Evolutionary conservation across 169 alveolate species (phyloP), one percentile per base, ranked within the genome.

Genomic region (Perkinsus chesapeaki): DNA sequence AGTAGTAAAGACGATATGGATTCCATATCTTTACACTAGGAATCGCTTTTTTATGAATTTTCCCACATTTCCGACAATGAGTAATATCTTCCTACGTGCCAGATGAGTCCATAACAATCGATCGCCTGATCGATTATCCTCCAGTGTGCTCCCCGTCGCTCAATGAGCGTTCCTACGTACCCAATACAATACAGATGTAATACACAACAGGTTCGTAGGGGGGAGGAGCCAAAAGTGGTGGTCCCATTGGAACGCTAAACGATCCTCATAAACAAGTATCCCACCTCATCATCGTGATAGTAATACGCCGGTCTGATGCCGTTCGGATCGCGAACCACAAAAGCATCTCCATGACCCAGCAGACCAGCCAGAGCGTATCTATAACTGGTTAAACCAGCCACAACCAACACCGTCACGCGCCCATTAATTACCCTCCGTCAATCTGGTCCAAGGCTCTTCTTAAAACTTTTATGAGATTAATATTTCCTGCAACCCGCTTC

Each of bases 361-460:
- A 93, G 73, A 20, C 73, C n/a, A 3, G 94, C 93, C 39, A 92
- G 73, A 3, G 39, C 43, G 90, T 92, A 93, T 10, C 94, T 93
- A 38, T 92, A 93, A 34, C 93, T 93, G 27, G 60, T 91, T 27
- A 27, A 91, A 27, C 27, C 27, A 91, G 39, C 5, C 39, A 39
- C 16, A 39, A 9, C 27, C 31, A 27, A 16, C 39, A 91, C 73
- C 93, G 73, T 92, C 39, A 48, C 94, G 93, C 94, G 27, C 94
- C 93, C 37, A 94, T 93, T 91, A 92, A 91, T 39, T 94, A 94
- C 73, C 96, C 96, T 34, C 96, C 96, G 39, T 94, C 96, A 94
- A 94, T 93, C 19, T 43, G 73, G 9, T 91, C 91, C 90, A 94
- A 48, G 48, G 96, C 96, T 34, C 91, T 36, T 0, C 96, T 91